phyloP scores from a whole-genome alignment of 805 yeast genomes.

The Saturnispora besseyi region DNA sequence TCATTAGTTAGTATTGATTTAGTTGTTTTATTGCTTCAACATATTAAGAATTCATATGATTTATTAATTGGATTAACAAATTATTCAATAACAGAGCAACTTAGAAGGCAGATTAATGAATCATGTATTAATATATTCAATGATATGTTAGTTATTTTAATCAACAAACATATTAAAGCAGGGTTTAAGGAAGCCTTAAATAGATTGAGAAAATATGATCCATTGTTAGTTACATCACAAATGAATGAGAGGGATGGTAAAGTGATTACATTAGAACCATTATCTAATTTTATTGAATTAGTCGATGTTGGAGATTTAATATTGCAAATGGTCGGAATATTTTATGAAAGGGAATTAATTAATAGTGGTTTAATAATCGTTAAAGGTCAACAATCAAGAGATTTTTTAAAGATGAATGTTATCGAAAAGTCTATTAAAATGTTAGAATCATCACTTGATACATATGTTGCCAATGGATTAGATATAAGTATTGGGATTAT shows the following conservation, averaged over 20 bases:
- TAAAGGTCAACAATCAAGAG: conserved; percentile 49
- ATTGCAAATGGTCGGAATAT: conserved; percentile 84
- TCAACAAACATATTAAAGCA: conserved; percentile 65
- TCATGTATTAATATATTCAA: conserved; percentile 56
- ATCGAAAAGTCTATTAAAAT: conserved; percentile 51
- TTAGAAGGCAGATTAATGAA: conserved; percentile 26
- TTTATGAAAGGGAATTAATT: conserved; percentile 77
- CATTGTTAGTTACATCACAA: conserved; percentile 29
- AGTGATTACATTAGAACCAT: conserved; percentile 56
- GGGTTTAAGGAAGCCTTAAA: conserved; percentile 79
- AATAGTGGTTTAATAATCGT: conserved; percentile 39
- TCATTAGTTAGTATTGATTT: conserved; percentile 74
- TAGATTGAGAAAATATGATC: conserved; percentile 63
- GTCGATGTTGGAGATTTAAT: conserved; percentile 90
- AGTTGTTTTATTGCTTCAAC: conserved; percentile 59
- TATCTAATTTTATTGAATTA: conserved; percentile 78
- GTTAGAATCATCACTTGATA: conserved; percentile 76
- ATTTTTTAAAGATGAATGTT: conserved; percentile 70
- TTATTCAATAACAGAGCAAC: conserved; percentile 23
- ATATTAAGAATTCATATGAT: conserved; percentile 56
- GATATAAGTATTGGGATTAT: conserved; percentile 88
- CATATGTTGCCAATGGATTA: conserved; percentile 84
- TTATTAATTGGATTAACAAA: conserved; percentile 41
- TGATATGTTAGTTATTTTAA: conserved; percentile 51
- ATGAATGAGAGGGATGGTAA: conserved; percentile 4